phyloP scores from a whole-genome alignment of 1,284 basidiomycete genomes.

The Sparassis latifolia region DNA sequence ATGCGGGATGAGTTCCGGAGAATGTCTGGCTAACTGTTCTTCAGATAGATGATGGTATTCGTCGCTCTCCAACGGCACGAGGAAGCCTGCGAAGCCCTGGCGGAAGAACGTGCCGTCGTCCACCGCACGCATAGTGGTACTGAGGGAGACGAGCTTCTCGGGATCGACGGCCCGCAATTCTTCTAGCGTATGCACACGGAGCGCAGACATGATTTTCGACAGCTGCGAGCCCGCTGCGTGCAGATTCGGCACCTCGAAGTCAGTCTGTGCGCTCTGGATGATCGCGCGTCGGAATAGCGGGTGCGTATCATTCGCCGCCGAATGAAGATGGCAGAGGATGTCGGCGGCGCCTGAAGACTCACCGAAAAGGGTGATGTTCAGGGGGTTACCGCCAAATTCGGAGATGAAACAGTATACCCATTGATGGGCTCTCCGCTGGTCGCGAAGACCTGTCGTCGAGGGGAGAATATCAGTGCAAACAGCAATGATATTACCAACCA shows the following conservation, averaged over 20 bases:
- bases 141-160: constrained; percentile 47
- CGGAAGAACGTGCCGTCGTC: constrained; percentile 66
- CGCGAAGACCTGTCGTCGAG: constrained; percentile 46
- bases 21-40: constrained; percentile 15
- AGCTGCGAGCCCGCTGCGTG: constrained; percentile 59
- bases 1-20: constrained; percentile 19
- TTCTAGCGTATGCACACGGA: constrained; percentile 47
- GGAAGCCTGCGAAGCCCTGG: constrained; percentile 48
- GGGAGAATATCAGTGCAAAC: constrained; percentile 2
- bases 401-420: constrained; percentile 64
- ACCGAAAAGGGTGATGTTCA: constrained; percentile 67
- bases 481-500: background rate
- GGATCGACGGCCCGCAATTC: constrained; percentile 52
- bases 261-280: constrained; percentile 58
- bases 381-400: constrained; percentile 67
- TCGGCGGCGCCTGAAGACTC: constrained; percentile 65
- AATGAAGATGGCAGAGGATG: constrained; percentile 65
- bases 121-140: constrained; percentile 44
- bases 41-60: constrained; percentile 15
- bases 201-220: constrained; percentile 48
- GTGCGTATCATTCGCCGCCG: constrained; percentile 46
- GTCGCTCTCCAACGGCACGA: constrained; percentile 29
- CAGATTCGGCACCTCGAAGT: constrained; percentile 53
- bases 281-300: constrained; percentile 64
- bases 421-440: constrained; percentile 64